These are phyloP conservation scores for Diaporthe nobilis DNA, from an alignment of 2,329 filamentous ascomycete species.

Conservation along the genomic window DNA sequence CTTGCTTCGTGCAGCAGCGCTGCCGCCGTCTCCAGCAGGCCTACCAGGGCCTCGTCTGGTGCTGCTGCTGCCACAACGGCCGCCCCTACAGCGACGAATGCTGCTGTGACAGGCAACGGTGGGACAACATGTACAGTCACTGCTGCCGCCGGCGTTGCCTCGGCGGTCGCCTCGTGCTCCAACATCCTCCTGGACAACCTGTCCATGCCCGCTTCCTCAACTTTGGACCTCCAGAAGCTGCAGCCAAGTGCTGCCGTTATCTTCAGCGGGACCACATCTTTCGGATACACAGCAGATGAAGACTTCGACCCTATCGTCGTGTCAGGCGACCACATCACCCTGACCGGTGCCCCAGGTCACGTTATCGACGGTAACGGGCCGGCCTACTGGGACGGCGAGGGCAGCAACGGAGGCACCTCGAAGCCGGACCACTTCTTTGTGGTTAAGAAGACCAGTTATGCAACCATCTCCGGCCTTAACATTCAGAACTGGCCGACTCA, in stretches of 20 bases:
- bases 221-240: constrained; percentile 53
- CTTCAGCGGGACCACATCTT: constrained; percentile 43
- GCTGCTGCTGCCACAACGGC: neutral
- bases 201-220: constrained; percentile 53
- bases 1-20: constrained; percentile 29
- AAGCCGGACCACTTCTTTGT: constrained; percentile 65
- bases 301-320: constrained; percentile 41
- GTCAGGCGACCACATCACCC: constrained; percentile 43
- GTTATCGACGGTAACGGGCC: constrained; percentile 43
- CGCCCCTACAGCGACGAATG: constrained; percentile 1
- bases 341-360: constrained; percentile 43
- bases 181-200: constrained; percentile 55
- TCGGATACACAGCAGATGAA: constrained; percentile 37
- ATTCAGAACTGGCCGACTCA: constrained; percentile 60
- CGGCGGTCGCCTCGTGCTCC: constrained; percentile 49
- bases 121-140: constrained; percentile 42
- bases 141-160: constrained; percentile 39
- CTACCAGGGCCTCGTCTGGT: constrained; percentile 1
- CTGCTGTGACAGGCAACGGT: constrained; percentile 12
- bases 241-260: constrained; percentile 51
- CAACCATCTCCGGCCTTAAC: constrained; percentile 55
- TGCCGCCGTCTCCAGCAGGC: neutral
- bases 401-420: constrained; percentile 54
- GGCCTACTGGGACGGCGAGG: constrained; percentile 51
- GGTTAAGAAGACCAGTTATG: constrained; percentile 56